A percentile compares a stretch with the other conserved stretches of the same genome.
phyloP scores from a whole-genome alignment of 2,329 filamentous ascomycete species.

The Phialophora macrospora region DNA sequence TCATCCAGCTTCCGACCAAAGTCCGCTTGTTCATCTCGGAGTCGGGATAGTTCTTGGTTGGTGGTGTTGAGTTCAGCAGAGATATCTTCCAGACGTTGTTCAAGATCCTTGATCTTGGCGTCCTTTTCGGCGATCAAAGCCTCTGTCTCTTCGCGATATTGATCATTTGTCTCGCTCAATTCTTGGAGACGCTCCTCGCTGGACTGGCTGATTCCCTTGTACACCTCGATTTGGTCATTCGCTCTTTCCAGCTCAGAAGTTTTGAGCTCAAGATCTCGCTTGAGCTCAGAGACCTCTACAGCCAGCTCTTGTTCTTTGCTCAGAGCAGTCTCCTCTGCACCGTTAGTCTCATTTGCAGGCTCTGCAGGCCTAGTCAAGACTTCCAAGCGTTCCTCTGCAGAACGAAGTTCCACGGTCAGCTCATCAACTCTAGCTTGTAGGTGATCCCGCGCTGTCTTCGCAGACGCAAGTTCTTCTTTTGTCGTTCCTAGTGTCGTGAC shows the following conservation, averaged over 20 bases:
- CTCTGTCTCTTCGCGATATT: constrained; percentile 88
- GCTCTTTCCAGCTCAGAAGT: constrained; percentile 80
- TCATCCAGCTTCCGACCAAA: constrained; percentile 73
- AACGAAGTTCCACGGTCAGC: constrained; percentile 82
- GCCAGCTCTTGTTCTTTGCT: constrained; percentile 78
- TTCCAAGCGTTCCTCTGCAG: constrained; percentile 83
- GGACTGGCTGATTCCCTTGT: constrained; percentile 82
- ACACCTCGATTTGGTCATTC: constrained; percentile 81
- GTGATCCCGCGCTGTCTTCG: constrained; percentile 87
- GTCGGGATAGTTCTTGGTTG: constrained; percentile 77
- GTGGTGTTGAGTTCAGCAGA: constrained; percentile 78
- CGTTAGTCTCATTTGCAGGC: constrained; percentile 53
- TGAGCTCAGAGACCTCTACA: constrained; percentile 82
- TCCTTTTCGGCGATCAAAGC: constrained; percentile 76
- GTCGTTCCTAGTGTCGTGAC: constrained; percentile 76
- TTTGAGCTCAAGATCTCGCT: constrained; percentile 81
- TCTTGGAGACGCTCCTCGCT: constrained; percentile 86
- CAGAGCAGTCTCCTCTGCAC: constrained; percentile 59
- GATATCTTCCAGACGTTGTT: constrained; percentile 82
- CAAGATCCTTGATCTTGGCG: constrained; percentile 75
- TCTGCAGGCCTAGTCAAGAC: constrained; percentile 72
- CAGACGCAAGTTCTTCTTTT: constrained; percentile 82
- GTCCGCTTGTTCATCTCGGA: constrained; percentile 82
- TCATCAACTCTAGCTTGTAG: constrained; percentile 88
- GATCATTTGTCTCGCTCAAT: constrained; percentile 77